Percentiles rank a stretch among this genome's conserved stretches.
These are phyloP conservation scores for Metarhizium guizhouense DNA, from an alignment of 2,329 filamentous ascomycete genomes.

Conservation along the genomic window DNA sequence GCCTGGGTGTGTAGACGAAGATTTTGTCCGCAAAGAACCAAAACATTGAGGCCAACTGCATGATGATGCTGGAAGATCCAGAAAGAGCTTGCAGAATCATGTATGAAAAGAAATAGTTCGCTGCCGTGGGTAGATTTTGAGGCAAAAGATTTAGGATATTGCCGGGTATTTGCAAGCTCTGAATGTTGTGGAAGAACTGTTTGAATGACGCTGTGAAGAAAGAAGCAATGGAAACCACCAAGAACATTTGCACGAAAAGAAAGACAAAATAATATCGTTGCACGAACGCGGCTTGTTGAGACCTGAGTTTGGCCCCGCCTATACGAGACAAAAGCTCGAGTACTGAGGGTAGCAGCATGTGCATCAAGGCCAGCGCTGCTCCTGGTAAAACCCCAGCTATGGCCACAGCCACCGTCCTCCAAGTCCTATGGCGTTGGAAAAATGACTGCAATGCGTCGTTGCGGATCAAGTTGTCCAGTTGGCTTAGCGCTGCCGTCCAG, in stretches of 20 bases:
- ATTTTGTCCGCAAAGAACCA: not conserved
- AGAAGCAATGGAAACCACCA: not conserved
- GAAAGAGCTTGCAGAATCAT: not conserved
- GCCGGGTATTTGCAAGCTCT: not conserved
- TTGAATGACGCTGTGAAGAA: not conserved
- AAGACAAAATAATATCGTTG: not conserved
- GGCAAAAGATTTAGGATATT: not conserved
- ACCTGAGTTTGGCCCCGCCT: not conserved
- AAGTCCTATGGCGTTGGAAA: too few species aligned
- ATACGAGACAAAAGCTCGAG: not conserved
- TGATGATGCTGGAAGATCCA: not conserved
- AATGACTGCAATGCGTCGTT: too few species aligned
- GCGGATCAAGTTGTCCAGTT: too few species aligned
- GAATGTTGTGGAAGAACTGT: not conserved
- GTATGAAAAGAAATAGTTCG: not conserved
- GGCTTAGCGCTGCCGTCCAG: too few species aligned
- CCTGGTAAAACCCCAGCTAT: not conserved
- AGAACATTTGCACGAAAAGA: not conserved
- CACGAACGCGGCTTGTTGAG: not conserved
- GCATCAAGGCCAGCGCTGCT: not conserved
- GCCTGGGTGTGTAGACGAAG: not conserved
- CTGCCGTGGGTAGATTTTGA: not conserved
- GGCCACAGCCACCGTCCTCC: not conserved
- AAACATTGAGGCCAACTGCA: not conserved
- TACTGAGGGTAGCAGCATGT: not conserved